phyloP scores from a whole-genome alignment of 179 eudicot species.

The Nepenthes alata region DNA sequence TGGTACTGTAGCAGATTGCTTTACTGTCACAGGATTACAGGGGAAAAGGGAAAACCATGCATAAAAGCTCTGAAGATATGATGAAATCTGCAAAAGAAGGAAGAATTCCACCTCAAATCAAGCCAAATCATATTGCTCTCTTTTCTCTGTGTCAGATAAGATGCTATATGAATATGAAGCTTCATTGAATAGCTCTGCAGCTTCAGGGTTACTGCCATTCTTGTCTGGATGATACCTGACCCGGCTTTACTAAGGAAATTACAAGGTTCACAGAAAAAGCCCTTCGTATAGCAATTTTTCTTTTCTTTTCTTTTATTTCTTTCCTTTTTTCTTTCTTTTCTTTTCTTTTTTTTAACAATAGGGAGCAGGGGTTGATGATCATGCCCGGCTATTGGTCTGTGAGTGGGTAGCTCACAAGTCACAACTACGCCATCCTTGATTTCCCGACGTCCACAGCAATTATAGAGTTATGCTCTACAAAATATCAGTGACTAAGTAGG shows the following conservation, averaged over 20 bases:
- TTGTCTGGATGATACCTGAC: slow-evolving; percentile 98
- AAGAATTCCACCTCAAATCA: slow-evolving; percentile 74
- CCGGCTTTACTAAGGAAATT: slow-evolving; percentile 10
- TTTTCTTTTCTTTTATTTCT: too few species aligned
- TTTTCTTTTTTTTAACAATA: neutral
- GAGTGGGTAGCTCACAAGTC: too few species aligned
- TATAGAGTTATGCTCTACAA: too few species aligned
- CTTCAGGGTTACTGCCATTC: slow-evolving; percentile 94
- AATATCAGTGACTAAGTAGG: too few species aligned
- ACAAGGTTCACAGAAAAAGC: neutral
- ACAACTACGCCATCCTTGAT: too few species aligned
- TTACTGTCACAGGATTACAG: too few species aligned
- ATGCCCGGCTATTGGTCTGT: too few species aligned
- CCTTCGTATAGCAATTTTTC: neutral
- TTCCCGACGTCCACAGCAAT: too few species aligned
- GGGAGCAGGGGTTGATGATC: too few species aligned
- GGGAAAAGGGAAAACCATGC: neutral
- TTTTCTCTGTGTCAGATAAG: slow-evolving; percentile 89
- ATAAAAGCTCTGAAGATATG: neutral
- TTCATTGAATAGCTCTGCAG: slow-evolving; percentile 88
- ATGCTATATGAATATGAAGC: slow-evolving; percentile 91
- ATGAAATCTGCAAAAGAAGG: neutral
- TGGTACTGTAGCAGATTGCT: too few species aligned
- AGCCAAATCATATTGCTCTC: slow-evolving; percentile 83
- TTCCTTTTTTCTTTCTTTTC: too few species aligned